Conservation (phyloP, 768 basidiomycete species). For the Nidularia sp. region DNA sequence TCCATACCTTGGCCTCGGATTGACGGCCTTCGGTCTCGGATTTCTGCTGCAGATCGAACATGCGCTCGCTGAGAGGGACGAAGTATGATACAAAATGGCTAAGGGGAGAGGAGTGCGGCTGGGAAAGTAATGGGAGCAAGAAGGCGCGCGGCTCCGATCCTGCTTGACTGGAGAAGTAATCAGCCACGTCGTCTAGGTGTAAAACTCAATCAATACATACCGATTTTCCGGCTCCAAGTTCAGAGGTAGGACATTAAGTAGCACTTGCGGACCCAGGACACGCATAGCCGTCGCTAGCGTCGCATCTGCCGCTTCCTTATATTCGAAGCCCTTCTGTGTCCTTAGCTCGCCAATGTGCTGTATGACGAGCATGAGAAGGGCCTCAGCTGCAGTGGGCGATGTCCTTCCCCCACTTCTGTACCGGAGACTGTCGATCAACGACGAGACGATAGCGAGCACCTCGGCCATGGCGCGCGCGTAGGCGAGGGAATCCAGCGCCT, state of each 20-base stretch:
- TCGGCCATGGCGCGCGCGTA: constrained; percentile 79
- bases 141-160: constrained; percentile 85
- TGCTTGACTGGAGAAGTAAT: constrained; percentile 42
- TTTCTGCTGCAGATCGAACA: constrained; percentile 84
- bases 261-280: constrained; percentile 77
- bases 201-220: constrained; percentile 35
- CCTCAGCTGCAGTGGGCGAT: constrained; percentile 59
- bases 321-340: constrained; percentile 78
- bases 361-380: constrained; percentile 66
- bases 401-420: constrained; percentile 35
- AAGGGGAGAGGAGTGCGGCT: constrained; percentile 78
- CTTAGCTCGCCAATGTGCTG: constrained; percentile 71
- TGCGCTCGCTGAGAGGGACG: constrained; percentile 87
- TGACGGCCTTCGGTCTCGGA: constrained; percentile 70
- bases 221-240: constrained; percentile 80
- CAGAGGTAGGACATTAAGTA: constrained; percentile 74
- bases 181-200: not conserved
- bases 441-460: constrained; percentile 67
- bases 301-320: constrained; percentile 82
- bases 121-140: constrained; percentile 81
- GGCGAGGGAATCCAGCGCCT: constrained; percentile 68
- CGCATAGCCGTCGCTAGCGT: constrained; percentile 79
- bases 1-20: constrained; percentile 94
- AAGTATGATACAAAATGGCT: constrained; percentile 87
- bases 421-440: constrained; percentile 62